Percentiles rank a stretch among this genome's conserved stretches.
phyloP scores from a whole-genome alignment of 2,329 filamentous ascomycete species.

The Shiraia sp. region DNA sequence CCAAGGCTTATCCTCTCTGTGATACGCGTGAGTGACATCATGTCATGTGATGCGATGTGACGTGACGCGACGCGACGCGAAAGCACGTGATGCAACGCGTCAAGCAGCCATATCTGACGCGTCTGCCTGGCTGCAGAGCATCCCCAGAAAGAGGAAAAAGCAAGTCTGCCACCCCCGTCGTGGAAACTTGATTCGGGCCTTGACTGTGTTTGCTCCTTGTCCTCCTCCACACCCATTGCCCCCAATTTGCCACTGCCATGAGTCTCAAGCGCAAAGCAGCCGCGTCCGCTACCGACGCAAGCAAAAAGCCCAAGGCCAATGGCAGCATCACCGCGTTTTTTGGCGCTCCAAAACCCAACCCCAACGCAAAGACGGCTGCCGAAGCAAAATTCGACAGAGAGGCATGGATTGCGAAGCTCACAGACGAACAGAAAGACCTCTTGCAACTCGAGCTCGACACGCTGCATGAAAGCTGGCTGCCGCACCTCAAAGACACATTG shows the following conservation, averaged over 20 bases:
- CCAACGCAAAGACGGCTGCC: slow-evolving; percentile 22
- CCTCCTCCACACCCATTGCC: slow-evolving; percentile 1
- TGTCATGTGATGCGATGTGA: slow-evolving; percentile 7
- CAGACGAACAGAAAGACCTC: slow-evolving; percentile 77
- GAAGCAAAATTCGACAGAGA: slow-evolving; percentile 74
- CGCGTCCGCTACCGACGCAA: slow-evolving; percentile 48
- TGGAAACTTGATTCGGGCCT: too few relatives aligned
- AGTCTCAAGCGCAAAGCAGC: slow-evolving; percentile 57
- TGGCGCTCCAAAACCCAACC: slow-evolving; percentile 58
- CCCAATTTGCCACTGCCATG: slow-evolving; percentile 38
- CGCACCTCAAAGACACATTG: slow-evolving; percentile 84
- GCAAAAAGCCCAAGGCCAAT: slow-evolving; percentile 62
- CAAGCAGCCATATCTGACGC: slow-evolving; percentile 20
- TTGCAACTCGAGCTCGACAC: slow-evolving; percentile 91
- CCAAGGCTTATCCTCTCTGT: neutral
- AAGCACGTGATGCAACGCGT: slow-evolving; percentile 6
- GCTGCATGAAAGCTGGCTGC: slow-evolving; percentile 88
- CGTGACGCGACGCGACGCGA: slow-evolving; percentile 18
- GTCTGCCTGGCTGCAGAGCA: slow-evolving; percentile 14
- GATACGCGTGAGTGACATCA: slow-evolving; percentile 21
- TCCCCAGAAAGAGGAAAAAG: slow-evolving; percentile 13
- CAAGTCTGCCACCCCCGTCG: too few relatives aligned
- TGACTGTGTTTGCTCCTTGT: neutral
- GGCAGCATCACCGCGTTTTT: slow-evolving; percentile 91
- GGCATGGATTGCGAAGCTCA: slow-evolving; percentile 83